Conservation (phyloP, 108 stramenopile genomes). For the Skeletonema potamos region DNA sequence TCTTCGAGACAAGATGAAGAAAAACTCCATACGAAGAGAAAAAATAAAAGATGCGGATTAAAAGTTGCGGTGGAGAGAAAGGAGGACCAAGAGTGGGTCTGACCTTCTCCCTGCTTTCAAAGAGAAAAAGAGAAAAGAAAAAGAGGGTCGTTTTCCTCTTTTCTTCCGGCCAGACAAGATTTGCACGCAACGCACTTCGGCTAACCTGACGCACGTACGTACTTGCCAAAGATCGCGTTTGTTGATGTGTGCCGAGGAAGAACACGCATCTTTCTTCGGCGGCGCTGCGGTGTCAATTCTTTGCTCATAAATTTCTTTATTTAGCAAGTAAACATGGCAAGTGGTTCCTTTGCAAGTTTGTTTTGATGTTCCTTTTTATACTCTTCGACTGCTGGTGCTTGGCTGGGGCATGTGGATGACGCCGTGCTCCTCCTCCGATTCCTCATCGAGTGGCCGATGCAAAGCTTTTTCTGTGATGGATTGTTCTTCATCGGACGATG, state of each 20-base stretch:
- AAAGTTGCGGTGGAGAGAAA: no score
- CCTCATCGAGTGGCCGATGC: background rate
- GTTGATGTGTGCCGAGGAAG: background rate
- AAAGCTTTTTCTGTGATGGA: background rate
- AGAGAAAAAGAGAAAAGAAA: no score
- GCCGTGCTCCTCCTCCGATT: background rate
- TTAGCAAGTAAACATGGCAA: background rate
- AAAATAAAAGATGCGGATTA: no score
- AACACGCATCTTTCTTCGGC: background rate
- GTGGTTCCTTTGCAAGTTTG: background rate
- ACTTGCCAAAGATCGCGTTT: background rate
- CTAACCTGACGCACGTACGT: background rate
- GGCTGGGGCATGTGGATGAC: background rate
- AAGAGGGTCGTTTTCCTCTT: no score
- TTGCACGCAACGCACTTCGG: background rate
- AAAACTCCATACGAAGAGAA: no score
- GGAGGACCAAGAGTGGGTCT: no score
- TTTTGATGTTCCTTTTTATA: background rate
- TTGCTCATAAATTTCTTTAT: background rate
- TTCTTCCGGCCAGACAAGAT: background rate
- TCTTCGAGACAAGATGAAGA: no score
- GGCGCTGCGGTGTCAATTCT: background rate
- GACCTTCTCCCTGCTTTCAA: no score
- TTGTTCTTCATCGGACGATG: background rate
- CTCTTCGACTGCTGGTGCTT: background rate